These are phyloP conservation scores for Kalaharituber pfeilii DNA, from an alignment of 2,329 filamentous ascomycete genomes.

Conservation along the genomic window DNA sequence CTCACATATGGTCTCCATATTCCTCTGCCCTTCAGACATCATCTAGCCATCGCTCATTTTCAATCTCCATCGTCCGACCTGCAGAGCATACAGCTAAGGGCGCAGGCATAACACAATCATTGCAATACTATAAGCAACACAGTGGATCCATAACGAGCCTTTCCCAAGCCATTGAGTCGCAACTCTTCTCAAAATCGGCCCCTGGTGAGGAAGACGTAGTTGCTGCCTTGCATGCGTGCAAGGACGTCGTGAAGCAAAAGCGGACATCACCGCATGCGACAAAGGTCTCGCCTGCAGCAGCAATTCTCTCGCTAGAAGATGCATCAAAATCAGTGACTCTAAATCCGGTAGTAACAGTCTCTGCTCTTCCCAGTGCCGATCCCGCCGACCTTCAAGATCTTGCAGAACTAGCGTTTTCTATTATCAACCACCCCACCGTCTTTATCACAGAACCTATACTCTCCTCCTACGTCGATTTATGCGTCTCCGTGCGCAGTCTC, in stretches of 20 bases:
- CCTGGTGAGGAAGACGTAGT: background rate
- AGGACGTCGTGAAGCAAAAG: background rate
- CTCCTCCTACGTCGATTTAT: slow-evolving; percentile 55
- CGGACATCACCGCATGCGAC: background rate
- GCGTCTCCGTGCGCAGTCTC: slow-evolving; percentile 53
- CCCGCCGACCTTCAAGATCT: slow-evolving; percentile 25
- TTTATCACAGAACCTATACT: slow-evolving; percentile 63
- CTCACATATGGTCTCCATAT: no score
- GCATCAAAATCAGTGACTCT: slow-evolving; percentile 9
- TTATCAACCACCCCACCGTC: slow-evolving; percentile 57
- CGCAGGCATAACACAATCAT: background rate
- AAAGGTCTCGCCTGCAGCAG: slow-evolving; percentile 16
- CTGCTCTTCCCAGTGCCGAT: slow-evolving; percentile 11
- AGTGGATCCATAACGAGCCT: background rate
- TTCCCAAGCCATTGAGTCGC: background rate
- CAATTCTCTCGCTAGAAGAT: slow-evolving; percentile 12
- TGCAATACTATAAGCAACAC: background rate
- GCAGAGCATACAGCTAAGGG: no score
- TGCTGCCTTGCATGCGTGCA: background rate
- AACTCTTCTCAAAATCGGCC: background rate
- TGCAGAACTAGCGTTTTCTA: slow-evolving; percentile 40
- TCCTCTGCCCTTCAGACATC: no score
- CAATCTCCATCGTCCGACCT: no score
- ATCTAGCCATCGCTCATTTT: no score
- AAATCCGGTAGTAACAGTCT: slow-evolving; percentile 2